A percentile compares a stretch with the other conserved stretches of the same genome.
These are phyloP conservation scores for Madurella fahalii DNA, from an alignment of 2,329 filamentous ascomycete genomes.

Conservation along the genomic window DNA sequence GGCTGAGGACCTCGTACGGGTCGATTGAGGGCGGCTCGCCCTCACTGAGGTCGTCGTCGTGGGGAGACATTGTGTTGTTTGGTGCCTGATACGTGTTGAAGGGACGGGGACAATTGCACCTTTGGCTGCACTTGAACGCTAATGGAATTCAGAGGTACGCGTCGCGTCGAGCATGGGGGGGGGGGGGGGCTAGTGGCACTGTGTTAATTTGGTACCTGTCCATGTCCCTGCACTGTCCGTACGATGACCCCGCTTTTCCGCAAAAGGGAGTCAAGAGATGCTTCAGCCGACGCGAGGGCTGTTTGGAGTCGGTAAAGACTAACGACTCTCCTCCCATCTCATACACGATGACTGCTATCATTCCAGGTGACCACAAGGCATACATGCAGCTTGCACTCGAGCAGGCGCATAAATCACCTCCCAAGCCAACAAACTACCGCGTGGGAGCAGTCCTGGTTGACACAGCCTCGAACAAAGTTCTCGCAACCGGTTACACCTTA, in stretches of 20 bases:
- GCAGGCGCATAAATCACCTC: constrained; percentile 75
- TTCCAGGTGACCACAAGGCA: constrained; percentile 41
- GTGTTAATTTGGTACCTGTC: neutral
- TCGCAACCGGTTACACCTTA: constrained; percentile 84
- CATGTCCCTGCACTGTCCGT: neutral
- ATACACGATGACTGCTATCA: constrained; percentile 24
- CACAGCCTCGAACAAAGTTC: constrained; percentile 51
- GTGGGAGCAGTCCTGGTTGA: constrained; percentile 86
- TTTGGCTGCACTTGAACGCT: neutral
- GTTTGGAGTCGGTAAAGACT: too few species aligned
- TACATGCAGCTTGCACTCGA: constrained; percentile 68
- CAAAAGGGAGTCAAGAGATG: too few species aligned
- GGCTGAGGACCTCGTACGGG: constrained; percentile 74
- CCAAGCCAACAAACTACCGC: constrained; percentile 86
- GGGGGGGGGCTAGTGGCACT: neutral
- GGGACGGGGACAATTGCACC: neutral
- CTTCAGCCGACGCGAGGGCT: too few species aligned
- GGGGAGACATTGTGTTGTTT: constrained; percentile 40
- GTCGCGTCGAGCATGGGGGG: neutral
- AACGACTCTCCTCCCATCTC: neutral
- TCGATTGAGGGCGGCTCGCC: constrained; percentile 58
- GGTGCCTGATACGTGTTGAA: constrained; percentile 11
- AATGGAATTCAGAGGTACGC: neutral
- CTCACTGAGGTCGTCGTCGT: constrained; percentile 53
- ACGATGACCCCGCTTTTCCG: too few species aligned